phyloP scores from a whole-genome alignment of 164 flowering plant genomes.

The Annona squamosa region DNA sequence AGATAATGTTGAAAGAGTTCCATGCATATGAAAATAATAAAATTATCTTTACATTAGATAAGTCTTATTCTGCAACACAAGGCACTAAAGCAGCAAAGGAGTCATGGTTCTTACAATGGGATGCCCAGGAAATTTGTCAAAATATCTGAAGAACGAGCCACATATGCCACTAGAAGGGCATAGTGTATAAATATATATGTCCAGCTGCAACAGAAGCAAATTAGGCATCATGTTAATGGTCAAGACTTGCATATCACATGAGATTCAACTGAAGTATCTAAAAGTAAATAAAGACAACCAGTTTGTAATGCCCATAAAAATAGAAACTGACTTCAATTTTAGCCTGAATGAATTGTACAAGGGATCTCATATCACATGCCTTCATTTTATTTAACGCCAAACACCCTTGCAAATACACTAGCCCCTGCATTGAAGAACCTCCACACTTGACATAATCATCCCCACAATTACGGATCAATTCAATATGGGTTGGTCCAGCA shows the following conservation, averaged over 20 bases:
- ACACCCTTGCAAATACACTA: background rate
- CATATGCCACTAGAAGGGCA: slow-evolving; percentile 89
- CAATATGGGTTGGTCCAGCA: background rate
- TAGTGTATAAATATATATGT: slow-evolving; percentile 86
- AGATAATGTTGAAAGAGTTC: background rate
- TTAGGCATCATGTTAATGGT: background rate
- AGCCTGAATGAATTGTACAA: too few species aligned
- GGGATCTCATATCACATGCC: background rate
- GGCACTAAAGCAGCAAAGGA: slow-evolving; percentile 7
- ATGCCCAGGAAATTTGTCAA: slow-evolving; percentile 70
- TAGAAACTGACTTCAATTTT: too few species aligned
- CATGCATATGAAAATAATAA: background rate
- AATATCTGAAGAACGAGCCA: slow-evolving; percentile 92
- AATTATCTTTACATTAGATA: background rate
- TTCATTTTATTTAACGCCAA: background rate
- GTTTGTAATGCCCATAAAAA: background rate
- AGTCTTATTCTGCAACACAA: background rate
- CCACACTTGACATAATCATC: background rate
- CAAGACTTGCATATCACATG: background rate
- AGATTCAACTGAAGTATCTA: background rate
- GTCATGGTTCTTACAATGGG: slow-evolving; percentile 55
- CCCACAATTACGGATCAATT: background rate
- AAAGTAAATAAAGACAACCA: background rate
- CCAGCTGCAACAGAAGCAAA: slow-evolving; percentile 64
- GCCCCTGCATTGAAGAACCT: background rate